phyloP scores from a whole-genome alignment of 352 stramenopile species.

The Phytophthora nicotianae region DNA sequence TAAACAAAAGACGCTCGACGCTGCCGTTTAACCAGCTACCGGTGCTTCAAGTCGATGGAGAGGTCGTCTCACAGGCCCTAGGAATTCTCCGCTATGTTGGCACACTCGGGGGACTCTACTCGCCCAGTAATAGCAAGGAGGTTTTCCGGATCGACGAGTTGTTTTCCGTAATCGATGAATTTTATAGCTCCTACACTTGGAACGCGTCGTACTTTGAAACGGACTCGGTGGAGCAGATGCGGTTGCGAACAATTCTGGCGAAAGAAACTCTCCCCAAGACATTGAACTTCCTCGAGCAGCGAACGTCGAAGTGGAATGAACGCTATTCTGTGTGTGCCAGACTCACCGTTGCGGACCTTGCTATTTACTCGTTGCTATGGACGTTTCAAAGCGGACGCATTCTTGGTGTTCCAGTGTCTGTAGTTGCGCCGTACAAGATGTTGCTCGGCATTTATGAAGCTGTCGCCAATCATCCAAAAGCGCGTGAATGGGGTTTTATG shows the following conservation, averaged over 20 bases:
- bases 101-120: conserved; percentile 51
- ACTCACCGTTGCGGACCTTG: conserved; percentile 58
- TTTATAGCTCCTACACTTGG: conserved; percentile 38
- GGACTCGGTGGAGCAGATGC: conserved; percentile 31
- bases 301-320: conserved; percentile 36
- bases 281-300: conserved; percentile 45
- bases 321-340: conserved; percentile 33
- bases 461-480: conserved; percentile 46
- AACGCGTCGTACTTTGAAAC: conserved; percentile 39
- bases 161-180: conserved; percentile 46
- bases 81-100: conserved; percentile 70
- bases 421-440: conserved; percentile 37
- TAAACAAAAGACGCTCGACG: conserved; percentile 34
- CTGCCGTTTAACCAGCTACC: conserved; percentile 54
- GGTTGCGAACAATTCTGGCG: conserved; percentile 28
- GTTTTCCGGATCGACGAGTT: conserved; percentile 50
- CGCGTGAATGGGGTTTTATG: conserved; percentile 42
- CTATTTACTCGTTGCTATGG: conserved; percentile 50
- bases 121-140: conserved; percentile 30
- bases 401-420: conserved; percentile 30
- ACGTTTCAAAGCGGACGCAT: conserved; percentile 42
- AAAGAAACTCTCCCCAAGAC: conserved; percentile 46
- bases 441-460: conserved; percentile 39
- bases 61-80: conserved; percentile 49
- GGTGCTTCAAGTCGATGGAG: conserved; percentile 47